phyloP scores from a whole-genome alignment of 139 green algal species.

The Pseudopediastrum boryanum region DNA sequence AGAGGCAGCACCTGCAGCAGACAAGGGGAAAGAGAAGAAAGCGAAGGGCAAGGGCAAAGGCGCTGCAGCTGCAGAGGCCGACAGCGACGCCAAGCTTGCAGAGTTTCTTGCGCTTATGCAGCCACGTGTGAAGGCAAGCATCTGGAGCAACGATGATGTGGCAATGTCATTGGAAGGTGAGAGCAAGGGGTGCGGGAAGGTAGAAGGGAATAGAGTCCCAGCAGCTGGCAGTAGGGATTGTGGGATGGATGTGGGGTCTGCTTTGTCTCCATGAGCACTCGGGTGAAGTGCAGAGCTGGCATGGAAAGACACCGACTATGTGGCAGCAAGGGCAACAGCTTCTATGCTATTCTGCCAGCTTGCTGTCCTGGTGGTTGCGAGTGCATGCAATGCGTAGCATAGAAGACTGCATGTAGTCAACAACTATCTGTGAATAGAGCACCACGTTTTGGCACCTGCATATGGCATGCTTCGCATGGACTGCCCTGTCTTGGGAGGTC shows the following conservation, averaged over 20 bases:
- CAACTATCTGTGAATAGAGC: too few species aligned
- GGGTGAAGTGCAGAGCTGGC: too few species aligned
- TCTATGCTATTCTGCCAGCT: too few species aligned
- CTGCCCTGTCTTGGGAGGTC: too few species aligned
- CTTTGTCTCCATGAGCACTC: too few species aligned
- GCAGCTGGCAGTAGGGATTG: conserved; percentile 24
- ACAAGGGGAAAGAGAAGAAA: conserved; percentile 20
- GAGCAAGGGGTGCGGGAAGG: background rate
- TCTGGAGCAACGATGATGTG: conserved; percentile 93
- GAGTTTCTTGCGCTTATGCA: conserved; percentile 96
- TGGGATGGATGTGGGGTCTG: too few species aligned
- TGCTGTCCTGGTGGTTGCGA: too few species aligned
- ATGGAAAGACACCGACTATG: background rate
- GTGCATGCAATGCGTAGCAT: too few species aligned
- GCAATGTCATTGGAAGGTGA: too few species aligned
- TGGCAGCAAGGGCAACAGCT: conserved; percentile 10
- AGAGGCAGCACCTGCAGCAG: conserved; percentile 30
- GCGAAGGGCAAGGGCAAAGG: background rate
- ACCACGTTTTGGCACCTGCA: too few species aligned
- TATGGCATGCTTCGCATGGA: too few species aligned
- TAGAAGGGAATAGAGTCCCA: conserved; percentile 25
- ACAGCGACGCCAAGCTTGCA: conserved; percentile 78
- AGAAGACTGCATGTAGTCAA: too few species aligned
- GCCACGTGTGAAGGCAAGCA: conserved; percentile 69
- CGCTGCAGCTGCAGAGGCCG: background rate